Conservation (phyloP, 208 protist species). For the Trypanosoma brucei region DNA sequence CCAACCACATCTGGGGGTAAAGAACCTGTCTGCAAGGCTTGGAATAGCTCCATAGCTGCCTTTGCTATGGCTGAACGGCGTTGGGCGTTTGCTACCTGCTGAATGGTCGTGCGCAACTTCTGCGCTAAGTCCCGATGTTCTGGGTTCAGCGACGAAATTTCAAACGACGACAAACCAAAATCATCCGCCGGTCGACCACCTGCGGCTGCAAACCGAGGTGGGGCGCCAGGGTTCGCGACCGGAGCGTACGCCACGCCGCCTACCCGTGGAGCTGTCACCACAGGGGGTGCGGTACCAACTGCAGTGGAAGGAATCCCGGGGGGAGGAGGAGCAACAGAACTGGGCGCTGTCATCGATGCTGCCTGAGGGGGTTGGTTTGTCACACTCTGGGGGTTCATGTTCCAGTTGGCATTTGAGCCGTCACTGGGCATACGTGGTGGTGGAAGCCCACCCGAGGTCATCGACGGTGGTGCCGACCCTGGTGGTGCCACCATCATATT, state of each 20-base stretch:
- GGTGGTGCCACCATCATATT: too few relatives aligned
- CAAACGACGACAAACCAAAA: conserved; percentile 14
- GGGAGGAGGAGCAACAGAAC: not conserved
- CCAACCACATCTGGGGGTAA: conserved; percentile 46
- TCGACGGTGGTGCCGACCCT: too few relatives aligned
- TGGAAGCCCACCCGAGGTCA: too few relatives aligned
- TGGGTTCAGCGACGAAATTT: conserved; percentile 18
- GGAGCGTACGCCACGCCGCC: not conserved
- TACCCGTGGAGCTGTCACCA: conserved; percentile 2
- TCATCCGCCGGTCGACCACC: conserved; percentile 6
- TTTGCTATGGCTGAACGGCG: conserved; percentile 42
- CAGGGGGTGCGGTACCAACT: not conserved
- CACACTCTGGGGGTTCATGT: too few relatives aligned
- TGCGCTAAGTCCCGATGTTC: conserved; percentile 15
- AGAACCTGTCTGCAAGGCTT: conserved; percentile 32
- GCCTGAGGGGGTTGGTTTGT: not conserved
- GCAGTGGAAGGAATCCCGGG: not conserved
- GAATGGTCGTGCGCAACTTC: conserved; percentile 27
- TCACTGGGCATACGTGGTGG: too few relatives aligned
- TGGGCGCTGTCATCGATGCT: not conserved
- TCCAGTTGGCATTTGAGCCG: too few relatives aligned
- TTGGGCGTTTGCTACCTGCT: conserved; percentile 33
- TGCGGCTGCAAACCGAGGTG: conserved; percentile 1
- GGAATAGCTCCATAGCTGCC: conserved; percentile 49
- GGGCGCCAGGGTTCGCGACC: not conserved